Base-by-base conservation (phyloP, 495 filamentous ascomycete species). In the Penicillium malachiteum region DNA sequence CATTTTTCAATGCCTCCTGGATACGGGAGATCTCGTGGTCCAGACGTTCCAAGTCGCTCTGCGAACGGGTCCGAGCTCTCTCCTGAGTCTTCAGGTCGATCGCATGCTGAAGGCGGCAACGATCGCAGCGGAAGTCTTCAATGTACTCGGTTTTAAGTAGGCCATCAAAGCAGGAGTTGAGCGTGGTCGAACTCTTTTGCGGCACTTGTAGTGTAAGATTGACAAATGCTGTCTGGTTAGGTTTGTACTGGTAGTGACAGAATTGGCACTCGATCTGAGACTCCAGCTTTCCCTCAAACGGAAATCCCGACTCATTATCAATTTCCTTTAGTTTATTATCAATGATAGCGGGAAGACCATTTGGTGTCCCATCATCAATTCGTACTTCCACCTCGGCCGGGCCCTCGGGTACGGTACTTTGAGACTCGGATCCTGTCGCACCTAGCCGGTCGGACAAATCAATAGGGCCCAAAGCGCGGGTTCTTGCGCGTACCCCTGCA, bases 111-210 rank as follows among this genome's bases (percentile, higher is more conserved):
- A 98, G 78, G 10, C 90, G 87, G 56, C 94, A 98, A 62, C 84
- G 88, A 55, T 97, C 94, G 69, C 94, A 99, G 45, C 87, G 88
- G 73, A 93, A 99, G 65, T 96, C 94, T 48, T 99, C 95, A 48
- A 99, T 96, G 64, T 90, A 87, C 63, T 99, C 94, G 0, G 87
- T 90, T 67, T 96, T 97, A 57, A 99, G 85, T 69, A 97, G 84
- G 14, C 88, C 88, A 69, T 99, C 94, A 54, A 97, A 92, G 66
- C 95, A 97, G 4, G 81, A 74, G 58, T 81, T 83, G 38, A 91
- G 77, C 7, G 83, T 83, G 2, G 87, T 83, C 7, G 81, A 83
- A 51, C 75, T 82, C 59, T 83, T 81, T 65, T 91, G 90, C 0
- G 94, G 94, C 3, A 99, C 95, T 57, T 92, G 90, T 39, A 99